Conservation (phyloP, 345 rosid genomes). For the Populus euphratica region DNA sequence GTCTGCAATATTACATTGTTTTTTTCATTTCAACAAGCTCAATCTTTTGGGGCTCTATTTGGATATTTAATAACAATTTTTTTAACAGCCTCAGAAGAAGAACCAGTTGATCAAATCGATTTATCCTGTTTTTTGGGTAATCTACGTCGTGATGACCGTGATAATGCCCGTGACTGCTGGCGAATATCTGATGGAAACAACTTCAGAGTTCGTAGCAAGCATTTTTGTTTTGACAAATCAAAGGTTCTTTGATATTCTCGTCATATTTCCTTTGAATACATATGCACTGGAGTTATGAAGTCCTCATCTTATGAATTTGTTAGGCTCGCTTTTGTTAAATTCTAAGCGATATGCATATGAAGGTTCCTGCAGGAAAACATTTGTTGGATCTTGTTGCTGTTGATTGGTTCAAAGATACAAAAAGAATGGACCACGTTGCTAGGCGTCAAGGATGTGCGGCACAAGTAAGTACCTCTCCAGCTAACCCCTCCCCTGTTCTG, state of each 20-base stretch:
- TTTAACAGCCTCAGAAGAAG: conserved; percentile 58
- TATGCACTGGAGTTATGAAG: background rate
- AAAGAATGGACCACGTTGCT: conserved; percentile 94
- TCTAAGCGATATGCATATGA: conserved; percentile 25
- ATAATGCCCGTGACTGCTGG: conserved; percentile 91
- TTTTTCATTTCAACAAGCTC: background rate
- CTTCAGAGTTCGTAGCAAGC: conserved; percentile 91
- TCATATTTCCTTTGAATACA: conserved; percentile 13
- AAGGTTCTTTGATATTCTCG: conserved; percentile 47
- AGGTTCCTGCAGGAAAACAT: conserved; percentile 95
- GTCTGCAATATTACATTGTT: background rate
- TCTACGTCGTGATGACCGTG: conserved; percentile 76
- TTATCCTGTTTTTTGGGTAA: conserved; percentile 82
- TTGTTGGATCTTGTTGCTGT: conserved; percentile 98
- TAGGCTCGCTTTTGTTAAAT: conserved; percentile 4
- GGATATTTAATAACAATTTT: conserved; percentile 7
- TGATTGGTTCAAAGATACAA: conserved; percentile 97
- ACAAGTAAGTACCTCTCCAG: conserved; percentile 51
- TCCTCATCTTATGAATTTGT: background rate
- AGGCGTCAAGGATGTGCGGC: conserved; percentile 94
- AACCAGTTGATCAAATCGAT: conserved; percentile 65
- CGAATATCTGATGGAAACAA: conserved; percentile 77
- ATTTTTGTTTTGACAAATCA: conserved; percentile 77
- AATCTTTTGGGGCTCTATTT: background rate
- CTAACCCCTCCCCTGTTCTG: background rate